A percentile compares a stretch with the other conserved stretches of the same genome.
Conservation (phyloP, 176 grass and related monocot genomes). For the Zoysia japonica region DNA sequence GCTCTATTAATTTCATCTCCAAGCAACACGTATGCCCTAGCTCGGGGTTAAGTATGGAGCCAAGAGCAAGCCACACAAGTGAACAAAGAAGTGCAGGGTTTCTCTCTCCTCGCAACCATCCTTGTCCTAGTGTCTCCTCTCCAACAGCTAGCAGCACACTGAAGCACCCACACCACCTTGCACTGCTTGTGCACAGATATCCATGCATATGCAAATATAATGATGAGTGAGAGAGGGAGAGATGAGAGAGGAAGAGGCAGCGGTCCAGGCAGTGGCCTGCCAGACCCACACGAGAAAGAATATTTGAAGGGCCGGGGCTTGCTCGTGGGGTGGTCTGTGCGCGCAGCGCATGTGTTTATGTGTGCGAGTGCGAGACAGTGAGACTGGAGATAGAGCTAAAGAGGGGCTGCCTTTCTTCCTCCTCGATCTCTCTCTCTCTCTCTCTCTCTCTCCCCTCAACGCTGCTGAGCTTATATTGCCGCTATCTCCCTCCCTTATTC, state of each 20-base stretch:
- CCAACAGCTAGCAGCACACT: constrained; percentile 26
- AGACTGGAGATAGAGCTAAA: constrained; percentile 63
- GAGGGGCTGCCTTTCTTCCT: constrained; percentile 45
- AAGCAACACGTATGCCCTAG: constrained; percentile 42
- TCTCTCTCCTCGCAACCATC: neutral
- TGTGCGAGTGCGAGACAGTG: constrained; percentile 64
- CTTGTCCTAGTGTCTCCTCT: constrained; percentile 11
- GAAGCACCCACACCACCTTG: constrained; percentile 34
- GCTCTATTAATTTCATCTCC: neutral
- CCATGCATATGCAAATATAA: constrained; percentile 65
- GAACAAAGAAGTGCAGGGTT: neutral
- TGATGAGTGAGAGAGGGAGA: constrained; percentile 53
- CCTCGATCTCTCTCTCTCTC: neutral
- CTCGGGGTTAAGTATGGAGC: neutral
- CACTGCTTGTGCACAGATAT: constrained; percentile 27
- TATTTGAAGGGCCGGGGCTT: constrained; percentile 42
- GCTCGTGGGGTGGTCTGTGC: constrained; percentile 32
- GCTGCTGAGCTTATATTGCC: constrained; percentile 22
- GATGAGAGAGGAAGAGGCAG: constrained; percentile 17
- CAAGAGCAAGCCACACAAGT: neutral
- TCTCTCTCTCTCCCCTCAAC: neutral
- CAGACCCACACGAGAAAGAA: constrained; percentile 58
- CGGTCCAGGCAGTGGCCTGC: constrained; percentile 39
- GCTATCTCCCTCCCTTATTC: no score
- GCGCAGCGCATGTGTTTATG: constrained; percentile 29